These are phyloP conservation scores for Cladophialophora chaetospira DNA, from an alignment of 2,329 filamentous ascomycete species.

Conservation along the genomic window DNA sequence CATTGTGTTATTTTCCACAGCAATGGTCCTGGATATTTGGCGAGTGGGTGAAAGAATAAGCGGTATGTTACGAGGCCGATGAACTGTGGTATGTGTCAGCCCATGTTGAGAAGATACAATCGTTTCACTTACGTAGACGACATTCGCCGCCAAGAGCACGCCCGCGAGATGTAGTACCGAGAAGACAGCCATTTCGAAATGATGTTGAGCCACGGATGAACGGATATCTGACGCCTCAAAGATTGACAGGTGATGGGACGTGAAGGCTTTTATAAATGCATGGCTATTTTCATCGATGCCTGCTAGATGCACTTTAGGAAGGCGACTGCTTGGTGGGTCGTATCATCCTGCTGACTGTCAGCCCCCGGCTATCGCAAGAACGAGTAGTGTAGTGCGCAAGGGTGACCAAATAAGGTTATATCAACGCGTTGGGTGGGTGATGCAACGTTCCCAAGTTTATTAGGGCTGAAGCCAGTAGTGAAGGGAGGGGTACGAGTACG, in stretches of 20 bases:
- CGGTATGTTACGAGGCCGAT: slow-evolving; percentile 23
- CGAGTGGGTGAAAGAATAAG: slow-evolving; percentile 56
- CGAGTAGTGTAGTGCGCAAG: too few relatives aligned
- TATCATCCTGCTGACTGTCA: too few relatives aligned
- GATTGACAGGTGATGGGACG: not conserved
- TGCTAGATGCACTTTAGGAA: too few relatives aligned
- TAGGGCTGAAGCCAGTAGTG: too few relatives aligned
- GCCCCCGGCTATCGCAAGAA: too few relatives aligned
- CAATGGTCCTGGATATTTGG: slow-evolving; percentile 66
- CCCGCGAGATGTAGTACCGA: slow-evolving; percentile 5
- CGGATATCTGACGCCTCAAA: not conserved
- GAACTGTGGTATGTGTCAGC: slow-evolving; percentile 6
- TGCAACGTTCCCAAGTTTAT: too few relatives aligned
- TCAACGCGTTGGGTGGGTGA: too few relatives aligned
- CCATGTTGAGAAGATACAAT: not conserved
- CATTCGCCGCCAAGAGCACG: slow-evolving; percentile 5
- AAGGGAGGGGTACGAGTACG: too few relatives aligned
- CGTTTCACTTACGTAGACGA: slow-evolving; percentile 18
- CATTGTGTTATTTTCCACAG: slow-evolving; percentile 56
- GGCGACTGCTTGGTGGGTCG: too few relatives aligned
- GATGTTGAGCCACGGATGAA: not conserved
- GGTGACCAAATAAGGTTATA: too few relatives aligned
- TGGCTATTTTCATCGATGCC: too few relatives aligned
- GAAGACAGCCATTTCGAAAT: slow-evolving; percentile 9
- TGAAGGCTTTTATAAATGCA: not conserved